phyloP scores from a whole-genome alignment of 805 yeast species.

The Kockiozyma suomiensis region DNA sequence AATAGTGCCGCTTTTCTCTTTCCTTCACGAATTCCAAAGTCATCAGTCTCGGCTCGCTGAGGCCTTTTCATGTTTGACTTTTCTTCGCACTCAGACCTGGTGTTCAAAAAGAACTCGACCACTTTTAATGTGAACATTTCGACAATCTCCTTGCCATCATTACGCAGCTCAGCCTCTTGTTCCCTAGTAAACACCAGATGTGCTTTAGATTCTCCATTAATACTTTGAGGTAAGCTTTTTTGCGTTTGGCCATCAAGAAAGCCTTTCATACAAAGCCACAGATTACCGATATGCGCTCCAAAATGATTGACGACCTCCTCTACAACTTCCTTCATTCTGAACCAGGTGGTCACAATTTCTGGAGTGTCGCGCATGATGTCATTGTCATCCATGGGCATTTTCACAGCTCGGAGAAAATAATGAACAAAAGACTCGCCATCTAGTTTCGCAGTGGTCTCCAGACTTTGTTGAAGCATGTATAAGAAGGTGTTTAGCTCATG shows the following conservation, averaged over 20 bases:
- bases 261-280: slow-evolving; percentile 59
- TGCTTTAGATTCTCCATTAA: slow-evolving; percentile 44
- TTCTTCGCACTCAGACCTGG: slow-evolving; percentile 18
- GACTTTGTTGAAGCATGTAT: slow-evolving; percentile 21
- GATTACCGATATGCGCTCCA: slow-evolving; percentile 49
- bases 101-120: slow-evolving; percentile 37
- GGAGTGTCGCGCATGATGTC: slow-evolving; percentile 52
- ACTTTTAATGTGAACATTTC: slow-evolving; percentile 38
- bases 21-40: neutral
- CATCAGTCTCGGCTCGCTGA: neutral
- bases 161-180: slow-evolving; percentile 48
- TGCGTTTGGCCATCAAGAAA: slow-evolving; percentile 56
- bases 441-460: slow-evolving; percentile 11
- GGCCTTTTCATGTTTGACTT: slow-evolving; percentile 1
- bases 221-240: slow-evolving; percentile 47
- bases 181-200: slow-evolving; percentile 49
- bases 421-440: neutral
- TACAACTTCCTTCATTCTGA: slow-evolving; percentile 48
- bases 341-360: slow-evolving; percentile 62
- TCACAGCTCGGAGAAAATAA: slow-evolving; percentile 25
- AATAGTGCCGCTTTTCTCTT: neutral
- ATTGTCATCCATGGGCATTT: neutral
- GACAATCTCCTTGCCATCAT: slow-evolving; percentile 47
- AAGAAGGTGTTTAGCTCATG: slow-evolving; percentile 40
- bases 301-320: slow-evolving; percentile 48